These are phyloP conservation scores for Myxozyma sirexii DNA, from an alignment of 805 yeast species.

Conservation along the genomic window DNA sequence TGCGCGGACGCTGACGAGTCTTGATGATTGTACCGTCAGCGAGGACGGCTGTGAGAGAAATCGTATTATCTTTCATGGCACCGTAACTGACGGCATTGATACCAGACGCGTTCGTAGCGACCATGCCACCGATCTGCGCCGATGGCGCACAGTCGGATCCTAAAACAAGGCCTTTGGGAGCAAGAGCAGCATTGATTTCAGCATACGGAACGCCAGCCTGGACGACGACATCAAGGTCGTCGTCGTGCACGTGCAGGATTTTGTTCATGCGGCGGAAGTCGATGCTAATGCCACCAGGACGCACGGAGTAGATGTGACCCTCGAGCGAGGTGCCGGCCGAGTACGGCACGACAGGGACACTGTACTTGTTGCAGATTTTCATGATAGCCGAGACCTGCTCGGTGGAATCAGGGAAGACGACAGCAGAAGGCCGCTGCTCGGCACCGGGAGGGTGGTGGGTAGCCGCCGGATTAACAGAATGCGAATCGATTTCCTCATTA, in stretches of 20 bases:
- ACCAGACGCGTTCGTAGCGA: conserved; percentile 78
- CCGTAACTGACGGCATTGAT: conserved; percentile 81
- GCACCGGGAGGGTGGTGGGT: conserved; percentile 68
- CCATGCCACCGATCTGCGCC: conserved; percentile 87
- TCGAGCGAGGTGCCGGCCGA: conserved; percentile 82
- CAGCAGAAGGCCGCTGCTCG: conserved; percentile 59
- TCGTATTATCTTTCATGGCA: conserved; percentile 80
- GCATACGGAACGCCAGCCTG: conserved; percentile 87
- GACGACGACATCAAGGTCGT: conserved; percentile 74
- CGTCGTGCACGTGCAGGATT: conserved; percentile 60
- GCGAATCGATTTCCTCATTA: conserved; percentile 53
- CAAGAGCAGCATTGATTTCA: conserved; percentile 64
- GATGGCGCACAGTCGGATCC: conserved; percentile 92
- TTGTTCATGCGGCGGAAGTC: conserved; percentile 66
- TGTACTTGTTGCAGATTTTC: conserved; percentile 60
- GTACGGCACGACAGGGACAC: conserved; percentile 74
- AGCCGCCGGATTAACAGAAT: conserved; percentile 64
- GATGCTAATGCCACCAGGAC: conserved; percentile 68
- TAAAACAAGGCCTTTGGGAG: conserved; percentile 60
- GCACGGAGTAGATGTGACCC: conserved; percentile 75
- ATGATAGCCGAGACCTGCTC: conserved; percentile 66
- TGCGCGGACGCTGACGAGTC: conserved; percentile 76
- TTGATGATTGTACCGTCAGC: conserved; percentile 83
- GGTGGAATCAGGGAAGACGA: conserved; percentile 67
- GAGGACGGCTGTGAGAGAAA: conserved; percentile 72